These are phyloP conservation scores for Aquilaria malaccensis DNA, from an alignment of 345 rosid species.

Conservation along the genomic window DNA sequence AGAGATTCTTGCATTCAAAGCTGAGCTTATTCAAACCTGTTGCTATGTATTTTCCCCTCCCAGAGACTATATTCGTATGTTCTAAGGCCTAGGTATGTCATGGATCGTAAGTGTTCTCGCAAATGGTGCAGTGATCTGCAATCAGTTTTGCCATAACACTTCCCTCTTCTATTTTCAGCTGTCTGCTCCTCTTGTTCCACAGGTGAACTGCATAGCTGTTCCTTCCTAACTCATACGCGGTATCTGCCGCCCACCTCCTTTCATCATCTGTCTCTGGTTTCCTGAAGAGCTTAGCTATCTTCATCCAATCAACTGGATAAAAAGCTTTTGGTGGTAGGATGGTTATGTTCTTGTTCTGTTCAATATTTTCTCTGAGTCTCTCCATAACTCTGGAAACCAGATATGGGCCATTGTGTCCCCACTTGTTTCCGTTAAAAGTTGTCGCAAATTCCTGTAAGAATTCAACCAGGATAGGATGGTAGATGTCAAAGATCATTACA, in stretches of 20 bases:
- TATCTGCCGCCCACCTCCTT: constrained; percentile 34
- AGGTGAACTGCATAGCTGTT: constrained; percentile 40
- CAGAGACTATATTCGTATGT: neutral
- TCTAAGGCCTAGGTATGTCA: constrained; percentile 1
- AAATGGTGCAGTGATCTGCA: constrained; percentile 36
- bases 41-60: neutral
- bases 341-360: constrained; percentile 34
- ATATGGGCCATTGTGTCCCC: constrained; percentile 80
- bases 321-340: constrained; percentile 44
- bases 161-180: constrained; percentile 38
- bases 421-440: constrained; percentile 58
- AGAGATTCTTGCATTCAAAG: too few relatives aligned
- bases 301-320: constrained; percentile 55
- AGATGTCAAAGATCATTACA: constrained; percentile 50
- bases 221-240: constrained; percentile 19
- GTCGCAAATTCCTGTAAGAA: constrained; percentile 62
- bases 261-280: constrained; percentile 34
- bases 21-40: too few relatives aligned
- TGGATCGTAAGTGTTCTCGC: constrained; percentile 20
- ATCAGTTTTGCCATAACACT: constrained; percentile 38
- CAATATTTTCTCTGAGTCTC: constrained; percentile 29
- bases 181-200: constrained; percentile 43
- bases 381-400: constrained; percentile 51
- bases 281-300: constrained; percentile 45
- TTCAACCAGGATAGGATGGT: constrained; percentile 45